A percentile compares a stretch with the other conserved stretches of the same genome.
These are phyloP conservation scores for Themeda triandra DNA, from an alignment of 176 grass and related monocot species.

Conservation along the genomic window DNA sequence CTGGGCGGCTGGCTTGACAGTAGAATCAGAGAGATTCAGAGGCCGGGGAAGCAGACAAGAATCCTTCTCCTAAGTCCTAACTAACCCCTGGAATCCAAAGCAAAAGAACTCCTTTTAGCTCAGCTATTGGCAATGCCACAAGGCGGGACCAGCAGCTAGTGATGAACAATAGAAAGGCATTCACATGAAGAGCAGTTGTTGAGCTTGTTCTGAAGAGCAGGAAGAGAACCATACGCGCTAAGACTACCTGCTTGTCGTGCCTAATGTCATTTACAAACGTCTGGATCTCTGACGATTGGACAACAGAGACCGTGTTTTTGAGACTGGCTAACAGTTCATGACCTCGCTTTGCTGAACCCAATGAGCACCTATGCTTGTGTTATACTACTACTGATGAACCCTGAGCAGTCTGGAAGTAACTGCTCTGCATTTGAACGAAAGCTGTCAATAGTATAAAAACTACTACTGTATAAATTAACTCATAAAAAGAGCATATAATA, in stretches of 20 bases:
- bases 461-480: neutral
- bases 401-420: neutral
- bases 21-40: conserved; percentile 23
- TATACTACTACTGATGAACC: neutral
- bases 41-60: conserved; percentile 32
- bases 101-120: conserved; percentile 9
- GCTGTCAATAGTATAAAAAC: neutral
- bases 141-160: conserved; percentile 10
- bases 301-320: neutral
- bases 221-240: neutral
- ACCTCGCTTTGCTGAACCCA: conserved; percentile 12
- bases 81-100: conserved; percentile 34
- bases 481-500: neutral
- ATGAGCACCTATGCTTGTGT: neutral
- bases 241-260: conserved; percentile 24
- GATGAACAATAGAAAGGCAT: neutral
- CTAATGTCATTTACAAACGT: conserved; percentile 24
- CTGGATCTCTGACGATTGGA: conserved; percentile 2
- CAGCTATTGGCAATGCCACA: neutral
- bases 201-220: conserved; percentile 15
- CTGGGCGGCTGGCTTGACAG: neutral
- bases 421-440: conserved; percentile 4
- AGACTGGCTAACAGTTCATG: neutral
- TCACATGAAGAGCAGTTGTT: neutral
- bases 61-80: conserved; percentile 2